A percentile compares a stretch with the other conserved stretches of the same genome.
Evolutionary conservation across 331 rosid species (phyloP).

Genomic region (Quercus tomentella): DNA sequence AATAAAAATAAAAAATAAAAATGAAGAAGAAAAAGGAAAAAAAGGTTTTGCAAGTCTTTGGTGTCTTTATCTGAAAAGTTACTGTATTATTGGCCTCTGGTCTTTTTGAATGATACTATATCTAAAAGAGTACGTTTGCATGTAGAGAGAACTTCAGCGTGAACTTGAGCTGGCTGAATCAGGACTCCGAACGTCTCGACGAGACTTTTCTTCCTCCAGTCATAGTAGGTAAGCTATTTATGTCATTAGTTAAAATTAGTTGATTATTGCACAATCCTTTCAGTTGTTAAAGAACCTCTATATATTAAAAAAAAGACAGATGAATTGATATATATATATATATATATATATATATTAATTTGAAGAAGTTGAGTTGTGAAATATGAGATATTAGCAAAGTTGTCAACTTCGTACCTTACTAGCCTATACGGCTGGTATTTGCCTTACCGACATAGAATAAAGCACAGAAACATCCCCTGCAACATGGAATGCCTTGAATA

Average conservation of each 20-base stretch:
- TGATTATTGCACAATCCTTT: not conserved
- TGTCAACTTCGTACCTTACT: too few relatives aligned
- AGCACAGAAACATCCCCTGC: too few relatives aligned
- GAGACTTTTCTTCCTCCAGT: conserved; percentile 72
- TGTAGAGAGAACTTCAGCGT: conserved; percentile 90
- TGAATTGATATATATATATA: not conserved
- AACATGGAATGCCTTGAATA: too few relatives aligned
- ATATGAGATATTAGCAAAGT: too few relatives aligned
- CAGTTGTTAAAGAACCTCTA: not conserved
- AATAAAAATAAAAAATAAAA: too few relatives aligned
- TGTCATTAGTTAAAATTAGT: conserved; percentile 1
- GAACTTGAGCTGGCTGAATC: conserved; percentile 93
- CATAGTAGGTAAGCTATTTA: conserved; percentile 57
- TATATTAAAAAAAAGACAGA: not conserved
- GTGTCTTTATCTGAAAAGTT: not conserved
- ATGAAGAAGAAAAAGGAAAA: not conserved
- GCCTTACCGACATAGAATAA: too few relatives aligned
- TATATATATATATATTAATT: not conserved
- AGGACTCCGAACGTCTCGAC: conserved; percentile 75
- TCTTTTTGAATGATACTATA: conserved; percentile 4
- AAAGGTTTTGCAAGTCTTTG: not conserved
- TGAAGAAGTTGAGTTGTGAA: not conserved
- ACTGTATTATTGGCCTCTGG: conserved; percentile 5
- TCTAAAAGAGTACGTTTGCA: conserved; percentile 7
- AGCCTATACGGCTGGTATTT: too few relatives aligned